Conservation (phyloP, 345 rosid genomes). For the Lumnitzera racemosa region DNA sequence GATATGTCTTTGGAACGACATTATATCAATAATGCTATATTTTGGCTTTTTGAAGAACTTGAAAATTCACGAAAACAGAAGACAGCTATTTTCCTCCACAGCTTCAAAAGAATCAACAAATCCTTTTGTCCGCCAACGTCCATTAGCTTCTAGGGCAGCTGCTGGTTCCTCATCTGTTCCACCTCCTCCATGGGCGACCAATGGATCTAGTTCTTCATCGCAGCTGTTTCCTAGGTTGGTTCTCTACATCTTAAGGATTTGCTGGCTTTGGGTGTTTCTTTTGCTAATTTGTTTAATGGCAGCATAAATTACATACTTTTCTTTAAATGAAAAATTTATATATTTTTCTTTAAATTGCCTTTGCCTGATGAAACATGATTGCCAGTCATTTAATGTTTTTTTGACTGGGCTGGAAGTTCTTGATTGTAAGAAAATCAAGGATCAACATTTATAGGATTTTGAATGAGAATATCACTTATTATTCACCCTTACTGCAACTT, state of each 20-base stretch:
- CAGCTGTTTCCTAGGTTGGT: slow-evolving; percentile 38
- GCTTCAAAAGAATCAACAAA: slow-evolving; percentile 41
- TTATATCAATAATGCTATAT: not conserved
- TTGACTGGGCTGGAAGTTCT: too few species aligned
- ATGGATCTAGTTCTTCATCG: slow-evolving; percentile 40
- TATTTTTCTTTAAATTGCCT: too few species aligned
- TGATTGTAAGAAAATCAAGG: too few species aligned
- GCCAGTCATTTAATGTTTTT: too few species aligned
- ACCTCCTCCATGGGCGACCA: slow-evolving; percentile 64
- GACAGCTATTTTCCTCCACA: slow-evolving; percentile 48
- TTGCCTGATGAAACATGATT: too few species aligned
- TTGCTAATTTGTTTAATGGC: too few species aligned
- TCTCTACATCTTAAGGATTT: not conserved
- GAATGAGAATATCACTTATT: too few species aligned
- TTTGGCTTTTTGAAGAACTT: slow-evolving; percentile 30
- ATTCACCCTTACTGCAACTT: too few species aligned
- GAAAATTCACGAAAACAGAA: slow-evolving; percentile 55
- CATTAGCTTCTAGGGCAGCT: slow-evolving; percentile 35
- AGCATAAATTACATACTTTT: too few species aligned
- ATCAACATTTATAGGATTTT: too few species aligned
- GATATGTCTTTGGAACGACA: not conserved
- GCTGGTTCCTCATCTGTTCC: slow-evolving; percentile 28
- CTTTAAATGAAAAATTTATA: too few species aligned
- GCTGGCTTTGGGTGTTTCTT: too few species aligned
- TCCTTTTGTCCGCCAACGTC: slow-evolving; percentile 65